Evolutionary conservation across 164 flowering plant genomes (phyloP), one percentile per base, ranked within the genome.

Genomic region (Vitis amurensis): DNA sequence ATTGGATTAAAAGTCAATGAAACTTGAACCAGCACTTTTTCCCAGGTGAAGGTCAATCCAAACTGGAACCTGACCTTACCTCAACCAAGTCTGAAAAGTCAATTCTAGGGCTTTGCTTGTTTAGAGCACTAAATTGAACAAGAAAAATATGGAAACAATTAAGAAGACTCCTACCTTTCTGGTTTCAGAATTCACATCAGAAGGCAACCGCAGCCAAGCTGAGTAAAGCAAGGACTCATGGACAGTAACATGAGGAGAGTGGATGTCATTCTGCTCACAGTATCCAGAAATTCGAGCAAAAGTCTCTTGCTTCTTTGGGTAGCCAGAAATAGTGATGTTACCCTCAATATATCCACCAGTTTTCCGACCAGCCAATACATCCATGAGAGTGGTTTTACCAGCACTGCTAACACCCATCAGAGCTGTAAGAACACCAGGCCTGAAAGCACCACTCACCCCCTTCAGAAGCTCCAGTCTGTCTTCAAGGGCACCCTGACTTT

Each of bases 341-440:
- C 91, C 89, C 0, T 81, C 84, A 16, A 86, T 81, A 63, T 84
- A 84, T 30, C 91, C 91, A 31, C 89, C 88, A 8, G 89, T 86
- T 71, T 88, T 88, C 65, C 89, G 77, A 23, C 89, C 91, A 15
- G 89, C 84, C 56, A 88, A 70, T 27, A 88, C 92, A 71, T 88
- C 92, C 88, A 88, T 83, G 59, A 88, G 68, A 15, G 92, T 88
- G 5, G 92, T 88, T 70, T 88, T 88, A 17, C 92, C 92, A 52
- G 92, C 92, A 55, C 92, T 90, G 52, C 90, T 88, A 15, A 85
- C 90, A 31, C 92, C 92, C 89, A 88, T 88, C 5, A 88, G 71
- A 61, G 92, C 90, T 29, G 92, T 88, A 15, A 88, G 84, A 61
- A 88, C 88, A 44, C 92, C 90, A 8, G 92, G 92, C 79, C 88